Evolutionary conservation across 1,284 basidiomycete genomes (phyloP), one percentile per base, ranked within the genome.

Genomic region (Ustilago cynodontis): DNA sequence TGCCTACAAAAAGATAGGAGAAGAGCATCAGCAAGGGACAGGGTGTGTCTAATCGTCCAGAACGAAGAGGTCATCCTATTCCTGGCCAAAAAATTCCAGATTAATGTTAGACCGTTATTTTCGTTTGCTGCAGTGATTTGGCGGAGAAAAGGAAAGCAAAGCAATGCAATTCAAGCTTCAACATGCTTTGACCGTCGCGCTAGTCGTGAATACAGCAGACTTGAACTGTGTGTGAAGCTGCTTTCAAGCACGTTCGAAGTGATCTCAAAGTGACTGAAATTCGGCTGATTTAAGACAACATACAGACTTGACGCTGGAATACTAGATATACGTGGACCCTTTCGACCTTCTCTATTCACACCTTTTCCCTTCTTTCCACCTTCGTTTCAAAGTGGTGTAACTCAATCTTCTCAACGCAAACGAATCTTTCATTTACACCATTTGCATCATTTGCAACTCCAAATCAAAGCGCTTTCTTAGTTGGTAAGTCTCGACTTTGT

Each of bases 311-410:
- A 37, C 28, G 45, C 33, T 22, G 8, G 50, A 69, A 54, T 59
- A 47, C n/a, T 56, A 51, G 45, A 69, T 49, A 59, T 63, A 59
- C 66, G 11, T 13, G 20, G 24, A 45, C 45, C 56, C 52, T 47
- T 60, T 64, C 28, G 22, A 22, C 7, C 2, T 10, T 53, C 57
- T 58, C 62, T 70, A 70, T 49, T 70, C 45, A 24, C 22, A 9
- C 53, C 11, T 52, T 60, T 70, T 57, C 67, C 58, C 33, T 61
- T 33, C 58, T 60, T 70, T 57, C 62, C 58, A 60, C 61, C 28
- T 52, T 62, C 58, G 49, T 56, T 65, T 61, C 39, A n/a, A 49
- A 43, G 41, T 28, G 3, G 5, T 54, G 64, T 29, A 57, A 63
- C 33, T 41, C 24, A 0, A 13, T 28, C 35, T 29, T 24, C 29